A percentile compares a stretch with the other conserved stretches of the same genome.
Conservation (phyloP, 1,284 basidiomycete genomes). For the Apiotrichum laibachii region DNA sequence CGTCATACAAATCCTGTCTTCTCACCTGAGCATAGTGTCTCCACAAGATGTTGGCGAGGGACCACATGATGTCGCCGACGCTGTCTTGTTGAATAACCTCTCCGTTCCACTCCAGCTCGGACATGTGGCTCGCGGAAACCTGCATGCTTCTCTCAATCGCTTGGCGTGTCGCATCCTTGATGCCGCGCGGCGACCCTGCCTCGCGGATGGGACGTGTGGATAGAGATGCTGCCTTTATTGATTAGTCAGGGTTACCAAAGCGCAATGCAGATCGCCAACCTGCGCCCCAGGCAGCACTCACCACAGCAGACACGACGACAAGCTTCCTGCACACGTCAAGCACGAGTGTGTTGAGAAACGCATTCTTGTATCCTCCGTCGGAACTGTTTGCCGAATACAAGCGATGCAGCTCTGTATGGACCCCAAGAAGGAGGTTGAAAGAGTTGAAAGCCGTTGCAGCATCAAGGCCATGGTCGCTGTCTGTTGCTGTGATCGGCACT, state of each 20-base stretch:
- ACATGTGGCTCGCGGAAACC: conserved; percentile 27
- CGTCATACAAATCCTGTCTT: not conserved
- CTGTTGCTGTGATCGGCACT: not conserved
- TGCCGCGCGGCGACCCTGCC: conserved; percentile 32
- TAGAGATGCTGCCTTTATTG: conserved; percentile 27
- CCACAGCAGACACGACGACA: conserved; percentile 13
- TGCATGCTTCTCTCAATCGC: conserved; percentile 39
- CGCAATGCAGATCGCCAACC: too few relatives aligned
- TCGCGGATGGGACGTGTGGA: conserved; percentile 33
- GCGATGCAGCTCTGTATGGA: conserved; percentile 37
- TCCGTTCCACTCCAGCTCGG: conserved; percentile 23
- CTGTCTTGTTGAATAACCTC: conserved; percentile 8
- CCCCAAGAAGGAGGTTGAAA: conserved; percentile 26
- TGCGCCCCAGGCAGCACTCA: conserved; percentile 8
- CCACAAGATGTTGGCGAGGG: conserved; percentile 40
- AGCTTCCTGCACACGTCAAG: conserved; percentile 15
- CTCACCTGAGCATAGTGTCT: conserved; percentile 41
- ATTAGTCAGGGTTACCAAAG: too few relatives aligned
- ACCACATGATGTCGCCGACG: conserved; percentile 40
- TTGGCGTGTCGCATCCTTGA: conserved; percentile 41
- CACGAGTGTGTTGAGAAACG: conserved; percentile 37
- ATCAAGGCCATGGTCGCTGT: too few relatives aligned
- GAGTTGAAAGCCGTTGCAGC: conserved; percentile 18
- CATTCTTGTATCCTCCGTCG: conserved; percentile 27
- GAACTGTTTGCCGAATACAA: conserved; percentile 28